These are phyloP conservation scores for Eragrostis tef DNA, from an alignment of 202 grass and related monocot species.

Conservation along the genomic window DNA sequence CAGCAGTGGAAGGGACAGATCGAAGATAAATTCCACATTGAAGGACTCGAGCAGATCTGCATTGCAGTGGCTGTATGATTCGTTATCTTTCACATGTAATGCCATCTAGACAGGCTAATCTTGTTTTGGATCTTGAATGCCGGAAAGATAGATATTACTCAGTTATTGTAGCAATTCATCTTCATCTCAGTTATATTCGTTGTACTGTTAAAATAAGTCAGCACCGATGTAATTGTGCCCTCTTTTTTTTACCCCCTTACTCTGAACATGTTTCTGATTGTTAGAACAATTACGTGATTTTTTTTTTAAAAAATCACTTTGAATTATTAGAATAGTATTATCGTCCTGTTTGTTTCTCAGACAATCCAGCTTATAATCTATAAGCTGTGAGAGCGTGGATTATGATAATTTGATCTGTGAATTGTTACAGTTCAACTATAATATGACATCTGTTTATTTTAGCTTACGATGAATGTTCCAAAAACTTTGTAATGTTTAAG, in stretches of 20 bases:
- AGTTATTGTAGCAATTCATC: slow-evolving; percentile 56
- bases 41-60: slow-evolving; percentile 25
- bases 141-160: slow-evolving; percentile 33
- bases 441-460: no score
- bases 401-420: no score
- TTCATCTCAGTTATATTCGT: slow-evolving; percentile 45
- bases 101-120: slow-evolving; percentile 40
- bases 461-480: no score
- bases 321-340: background rate
- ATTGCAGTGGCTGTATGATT: slow-evolving; percentile 31
- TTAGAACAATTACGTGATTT: background rate
- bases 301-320: background rate
- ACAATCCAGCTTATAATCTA: no score
- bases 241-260: slow-evolving; percentile 6
- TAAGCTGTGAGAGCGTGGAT: no score
- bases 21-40: slow-evolving; percentile 37
- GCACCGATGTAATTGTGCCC: slow-evolving; percentile 29
- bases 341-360: no score
- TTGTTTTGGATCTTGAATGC: slow-evolving; percentile 42
- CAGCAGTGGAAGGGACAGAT: slow-evolving; percentile 9
- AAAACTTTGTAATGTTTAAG: no score
- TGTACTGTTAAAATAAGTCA: slow-evolving; percentile 52
- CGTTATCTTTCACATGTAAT: slow-evolving; percentile 42
- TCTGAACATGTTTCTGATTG: background rate
- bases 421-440: no score